Evolutionary conservation across 768 basidiomycete species (phyloP), one percentile per base, ranked within the genome.

Genomic region (Auriculariales sp.): DNA sequence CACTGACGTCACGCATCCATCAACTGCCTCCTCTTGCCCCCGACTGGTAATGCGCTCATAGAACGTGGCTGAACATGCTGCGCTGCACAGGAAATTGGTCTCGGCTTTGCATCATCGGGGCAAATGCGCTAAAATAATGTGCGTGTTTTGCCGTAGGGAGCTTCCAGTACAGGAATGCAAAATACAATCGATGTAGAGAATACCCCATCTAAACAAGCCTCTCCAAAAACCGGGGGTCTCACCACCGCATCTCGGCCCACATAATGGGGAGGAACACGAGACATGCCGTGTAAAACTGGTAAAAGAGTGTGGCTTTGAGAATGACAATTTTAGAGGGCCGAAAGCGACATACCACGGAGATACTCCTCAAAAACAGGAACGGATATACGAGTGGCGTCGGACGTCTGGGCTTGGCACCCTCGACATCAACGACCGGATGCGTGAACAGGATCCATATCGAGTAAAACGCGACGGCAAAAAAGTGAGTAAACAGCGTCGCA

Each of bases 401-500:
- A 2, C 54, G 60, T 3, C 61, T 58, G 4, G 66, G 60, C 52
- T 78, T 76, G 34, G 62, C 67, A 32, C 52, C 39, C n/a, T 19
- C 45, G 28, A 30, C 45, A 42, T 15, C 50, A 66, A 61, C 57
- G n/a, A n/a, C n/a, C 39, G 76, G 72, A 49, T 71, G 78, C 7
- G 79, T 82, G 65, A 97, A 92, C 65, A 95, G 72, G 47, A 84
- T 71, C 78, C 82, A 98, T 60, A 97, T 82, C 1, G 92, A 81
- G 66, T 95, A 99, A 55, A 99, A 75, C 0, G 95, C 95, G 55
- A 99, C 95, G 25, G 75, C 68, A 72, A 94, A 99, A 68, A 99
- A 99, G 69, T 98, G 95, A 59, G 19, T 15, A 28, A 15, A 47
- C 33, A 31, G 29, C 14, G 25, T 22, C 27, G 24, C 22, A n/a